Evolutionary conservation across 2,329 filamentous ascomycete species (phyloP).

Genomic region (Lachnellula suecica): DNA sequence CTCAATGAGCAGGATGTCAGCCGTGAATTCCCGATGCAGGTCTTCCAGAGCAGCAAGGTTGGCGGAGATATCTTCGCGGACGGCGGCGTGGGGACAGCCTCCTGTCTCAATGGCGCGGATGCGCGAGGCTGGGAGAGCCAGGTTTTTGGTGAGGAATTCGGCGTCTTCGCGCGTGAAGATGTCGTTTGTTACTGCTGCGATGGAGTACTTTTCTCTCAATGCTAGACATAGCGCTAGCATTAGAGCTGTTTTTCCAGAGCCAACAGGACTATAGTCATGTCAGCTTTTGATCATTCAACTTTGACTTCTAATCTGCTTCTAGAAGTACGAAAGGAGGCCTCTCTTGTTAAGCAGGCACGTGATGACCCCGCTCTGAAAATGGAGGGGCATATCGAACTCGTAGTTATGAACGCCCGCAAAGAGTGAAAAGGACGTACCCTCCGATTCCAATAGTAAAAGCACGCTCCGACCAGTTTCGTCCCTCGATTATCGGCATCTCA

Average conservation of each 20-base stretch:
- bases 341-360: no score
- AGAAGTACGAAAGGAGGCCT: no score
- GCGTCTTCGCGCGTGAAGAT: conserved; percentile 98
- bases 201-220: conserved; percentile 76
- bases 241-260: conserved; percentile 93
- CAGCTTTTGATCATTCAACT: no score
- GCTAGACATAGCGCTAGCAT: conserved; percentile 92
- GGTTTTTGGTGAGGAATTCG: conserved; percentile 89
- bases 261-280: conserved; percentile 70
- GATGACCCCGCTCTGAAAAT: conserved; percentile 15
- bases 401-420: not conserved
- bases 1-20: conserved; percentile 90
- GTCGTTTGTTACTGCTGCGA: conserved; percentile 97
- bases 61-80: conserved; percentile 92
- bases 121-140: conserved; percentile 76
- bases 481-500: conserved; percentile 91
- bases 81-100: conserved; percentile 93
- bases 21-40: conserved; percentile 75
- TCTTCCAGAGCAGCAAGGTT: conserved; percentile 93
- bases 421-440: conserved; percentile 58
- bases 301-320: no score
- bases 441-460: conserved; percentile 98
- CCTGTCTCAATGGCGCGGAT: conserved; percentile 98
- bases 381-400: not conserved
- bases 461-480: conserved; percentile 81